These are phyloP conservation scores for Ogataea zsoltii DNA, from an alignment of 805 yeast genomes.

Conservation along the genomic window DNA sequence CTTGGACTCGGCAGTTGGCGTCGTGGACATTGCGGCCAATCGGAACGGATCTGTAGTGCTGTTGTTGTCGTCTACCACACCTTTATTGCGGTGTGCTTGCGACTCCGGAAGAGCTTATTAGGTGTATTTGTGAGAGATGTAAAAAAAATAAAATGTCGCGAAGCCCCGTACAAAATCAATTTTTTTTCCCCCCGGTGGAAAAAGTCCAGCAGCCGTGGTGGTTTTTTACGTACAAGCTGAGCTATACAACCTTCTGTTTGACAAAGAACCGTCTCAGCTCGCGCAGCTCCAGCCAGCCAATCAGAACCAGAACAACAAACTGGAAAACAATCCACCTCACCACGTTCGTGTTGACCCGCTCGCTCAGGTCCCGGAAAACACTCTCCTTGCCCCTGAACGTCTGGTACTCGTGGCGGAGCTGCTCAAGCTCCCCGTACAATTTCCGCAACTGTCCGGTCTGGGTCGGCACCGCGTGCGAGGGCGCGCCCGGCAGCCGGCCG, in stretches of 20 bases:
- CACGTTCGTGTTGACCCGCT: slow-evolving; percentile 70
- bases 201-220: not conserved
- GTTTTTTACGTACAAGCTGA: too few species aligned
- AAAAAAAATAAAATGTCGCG: too few species aligned
- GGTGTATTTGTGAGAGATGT: too few species aligned
- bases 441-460: slow-evolving; percentile 39
- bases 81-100: too few species aligned
- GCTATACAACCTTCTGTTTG: slow-evolving; percentile 78
- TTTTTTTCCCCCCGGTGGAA: too few species aligned
- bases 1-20: not conserved
- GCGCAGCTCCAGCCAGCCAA: slow-evolving; percentile 75
- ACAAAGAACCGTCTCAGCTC: slow-evolving; percentile 81
- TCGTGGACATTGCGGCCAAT: not conserved
- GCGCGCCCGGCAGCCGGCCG: slow-evolving; percentile 61
- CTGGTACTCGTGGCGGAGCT: slow-evolving; percentile 64
- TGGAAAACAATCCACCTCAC: slow-evolving; percentile 76
- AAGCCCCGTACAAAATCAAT: too few species aligned
- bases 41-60: not conserved
- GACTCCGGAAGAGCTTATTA: too few species aligned
- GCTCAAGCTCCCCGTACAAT: slow-evolving; percentile 56
- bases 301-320: slow-evolving; percentile 60
- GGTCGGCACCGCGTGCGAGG: slow-evolving; percentile 52
- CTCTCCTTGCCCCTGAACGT: slow-evolving; percentile 70
- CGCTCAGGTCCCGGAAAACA: slow-evolving; percentile 73
- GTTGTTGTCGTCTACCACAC: not conserved